Evolutionary conservation across 306 rosid species (phyloP).

Genomic region (Prunus persica): DNA sequence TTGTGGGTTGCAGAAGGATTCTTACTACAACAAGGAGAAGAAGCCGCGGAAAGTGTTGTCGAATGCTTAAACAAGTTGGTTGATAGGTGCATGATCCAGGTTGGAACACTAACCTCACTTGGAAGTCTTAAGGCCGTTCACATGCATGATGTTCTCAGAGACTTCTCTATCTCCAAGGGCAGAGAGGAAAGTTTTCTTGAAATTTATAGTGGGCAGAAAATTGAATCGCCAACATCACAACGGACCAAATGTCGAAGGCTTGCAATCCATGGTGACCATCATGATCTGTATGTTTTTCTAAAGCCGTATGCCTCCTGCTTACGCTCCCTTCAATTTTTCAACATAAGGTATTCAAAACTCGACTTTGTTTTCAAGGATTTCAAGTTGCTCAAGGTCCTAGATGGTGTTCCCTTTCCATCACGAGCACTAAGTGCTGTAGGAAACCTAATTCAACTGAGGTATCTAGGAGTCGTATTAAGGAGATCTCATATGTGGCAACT

Average conservation of each 20-base stretch:
- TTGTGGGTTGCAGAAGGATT: constrained; percentile 9
- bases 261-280: neutral
- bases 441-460: too few relatives aligned
- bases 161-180: neutral
- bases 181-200: neutral
- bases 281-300: neutral
- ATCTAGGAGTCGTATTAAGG: neutral
- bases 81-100: neutral
- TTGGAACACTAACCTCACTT: neutral
- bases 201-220: neutral
- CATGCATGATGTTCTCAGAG: constrained; percentile 11
- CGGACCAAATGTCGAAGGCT: neutral
- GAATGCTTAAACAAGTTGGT: neutral
- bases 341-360: too few relatives aligned
- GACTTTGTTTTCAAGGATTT: neutral
- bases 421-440: too few relatives aligned
- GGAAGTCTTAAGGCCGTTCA: neutral
- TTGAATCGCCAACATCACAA: neutral
- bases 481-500: too few relatives aligned
- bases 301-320: neutral
- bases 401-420: too few relatives aligned
- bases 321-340: neutral
- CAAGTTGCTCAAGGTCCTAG: neutral
- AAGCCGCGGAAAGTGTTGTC: neutral
- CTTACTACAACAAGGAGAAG: neutral